These are phyloP conservation scores for Flaveria linearis DNA, from an alignment of 129 eudicot genomes.

Conservation along the genomic window DNA sequence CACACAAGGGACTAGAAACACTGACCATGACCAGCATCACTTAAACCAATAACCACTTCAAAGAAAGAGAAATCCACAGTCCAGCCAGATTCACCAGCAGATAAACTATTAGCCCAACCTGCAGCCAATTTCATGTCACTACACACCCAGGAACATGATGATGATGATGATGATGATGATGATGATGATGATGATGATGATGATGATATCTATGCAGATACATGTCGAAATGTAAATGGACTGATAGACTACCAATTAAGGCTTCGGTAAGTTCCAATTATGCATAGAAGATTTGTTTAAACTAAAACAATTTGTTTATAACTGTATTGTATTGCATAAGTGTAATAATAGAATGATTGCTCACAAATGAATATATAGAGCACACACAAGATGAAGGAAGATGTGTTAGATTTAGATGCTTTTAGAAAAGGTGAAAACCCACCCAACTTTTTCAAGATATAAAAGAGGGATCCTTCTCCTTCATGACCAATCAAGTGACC, in stretches of 20 bases:
- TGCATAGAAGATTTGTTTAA: constrained; percentile 12
- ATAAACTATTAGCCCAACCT: constrained; percentile 96
- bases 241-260: not conserved
- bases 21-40: constrained; percentile 98
- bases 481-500: constrained; percentile 98
- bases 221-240: not conserved
- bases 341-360: not conserved
- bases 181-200: not conserved
- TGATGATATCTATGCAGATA: not conserved
- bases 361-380: not conserved
- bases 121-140: constrained; percentile 27
- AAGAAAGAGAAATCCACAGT: constrained; percentile 77
- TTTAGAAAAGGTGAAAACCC: constrained; percentile 38
- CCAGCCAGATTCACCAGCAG: constrained; percentile 96
- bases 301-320: not conserved
- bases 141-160: not conserved
- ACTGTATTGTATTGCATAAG: constrained; percentile 13
- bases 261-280: not conserved
- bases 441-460: constrained; percentile 86
- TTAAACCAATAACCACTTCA: constrained; percentile 76
- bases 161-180: not conserved
- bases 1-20: constrained; percentile 26
- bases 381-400: constrained; percentile 13
- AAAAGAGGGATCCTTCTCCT: constrained; percentile 98
- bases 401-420: not conserved